Conservation (phyloP, 306 rosid genomes). For the Malus asiatica region DNA sequence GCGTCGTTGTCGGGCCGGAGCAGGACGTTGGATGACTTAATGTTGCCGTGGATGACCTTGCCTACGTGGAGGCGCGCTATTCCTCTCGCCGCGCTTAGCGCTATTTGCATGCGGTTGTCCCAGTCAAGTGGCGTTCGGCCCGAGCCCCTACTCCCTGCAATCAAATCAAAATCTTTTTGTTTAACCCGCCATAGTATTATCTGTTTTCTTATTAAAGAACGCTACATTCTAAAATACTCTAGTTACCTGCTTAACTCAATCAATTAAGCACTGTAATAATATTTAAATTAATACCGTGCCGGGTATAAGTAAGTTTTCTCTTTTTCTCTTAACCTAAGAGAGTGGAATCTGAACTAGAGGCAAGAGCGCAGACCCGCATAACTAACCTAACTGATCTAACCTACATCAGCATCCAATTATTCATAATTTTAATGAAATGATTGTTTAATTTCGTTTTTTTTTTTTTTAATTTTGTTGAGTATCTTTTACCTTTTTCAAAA, state of each 20-base stretch:
- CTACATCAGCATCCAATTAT: too few relatives aligned
- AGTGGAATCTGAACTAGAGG: neutral
- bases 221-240: too few relatives aligned
- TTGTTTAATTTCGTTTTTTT: too few relatives aligned
- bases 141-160: constrained; percentile 88
- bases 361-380: neutral
- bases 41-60: constrained; percentile 82
- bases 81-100: constrained; percentile 66
- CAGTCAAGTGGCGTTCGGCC: constrained; percentile 93
- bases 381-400: too few relatives aligned
- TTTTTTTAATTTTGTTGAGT: neutral
- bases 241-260: too few relatives aligned
- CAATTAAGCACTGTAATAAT: too few relatives aligned
- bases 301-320: neutral
- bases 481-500: neutral
- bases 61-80: constrained; percentile 74
- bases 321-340: neutral
- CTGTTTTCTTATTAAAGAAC: neutral
- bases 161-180: neutral
- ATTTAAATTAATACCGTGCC: too few relatives aligned
- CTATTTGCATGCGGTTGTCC: constrained; percentile 85
- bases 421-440: too few relatives aligned
- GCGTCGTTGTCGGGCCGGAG: constrained; percentile 68
- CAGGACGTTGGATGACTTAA: constrained; percentile 84
- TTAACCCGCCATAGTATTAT: neutral